Base-by-base conservation (phyloP, 495 filamentous ascomycete genomes). In the Sporormia fimetaria region DNA sequence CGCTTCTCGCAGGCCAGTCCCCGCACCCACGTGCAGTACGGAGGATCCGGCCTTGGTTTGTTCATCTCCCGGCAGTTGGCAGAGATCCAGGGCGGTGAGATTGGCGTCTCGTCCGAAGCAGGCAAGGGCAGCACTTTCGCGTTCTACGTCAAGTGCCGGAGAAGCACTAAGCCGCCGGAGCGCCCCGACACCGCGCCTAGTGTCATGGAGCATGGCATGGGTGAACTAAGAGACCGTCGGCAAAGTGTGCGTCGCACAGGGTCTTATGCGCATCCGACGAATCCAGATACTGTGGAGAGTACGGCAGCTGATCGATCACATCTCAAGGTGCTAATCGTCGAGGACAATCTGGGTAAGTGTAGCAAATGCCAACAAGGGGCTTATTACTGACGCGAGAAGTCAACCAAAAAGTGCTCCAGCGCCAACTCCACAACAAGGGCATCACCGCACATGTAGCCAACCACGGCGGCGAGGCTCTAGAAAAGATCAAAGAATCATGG, bases 71-170 rank as follows among this genome's bases (percentile, higher is more conserved):
- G 81, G 25, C 74, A 78, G 38, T 63, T 93, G 6, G 82, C 80
- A 14, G 82, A 88, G 49, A 56, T 90, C 9, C 83, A 87, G 62
- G 83, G 83, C 15, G 85, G 85, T 4, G 80, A 86, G 43, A 87
- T 92, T 40, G 83, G 83, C 1, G 82, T 90, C 1, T 67, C 73
- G 12, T 83, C 81, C 2, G 68, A 75, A 49, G 66, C 77, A 37
- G 81, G 78, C 6, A 58, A 75, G 27, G 85, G 85, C 12, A 85
- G 80, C 55, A 87, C 81, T 0, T 93, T 93, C 61, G 80, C 80
- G 10, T 93, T 93, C 57, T 88, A 86, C 56, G 73, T 87, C 50
- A 72, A 73, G 42, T 71, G 78, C 2, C 59, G 73, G 22, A 58
- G 66, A 23, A 67, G 67, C 4, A 56, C 51, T 9, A 38, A 63